Evolutionary conservation across 306 rosid species (phyloP), one percentile per base, ranked within the genome.

Genomic region (Cucumis sativus): DNA sequence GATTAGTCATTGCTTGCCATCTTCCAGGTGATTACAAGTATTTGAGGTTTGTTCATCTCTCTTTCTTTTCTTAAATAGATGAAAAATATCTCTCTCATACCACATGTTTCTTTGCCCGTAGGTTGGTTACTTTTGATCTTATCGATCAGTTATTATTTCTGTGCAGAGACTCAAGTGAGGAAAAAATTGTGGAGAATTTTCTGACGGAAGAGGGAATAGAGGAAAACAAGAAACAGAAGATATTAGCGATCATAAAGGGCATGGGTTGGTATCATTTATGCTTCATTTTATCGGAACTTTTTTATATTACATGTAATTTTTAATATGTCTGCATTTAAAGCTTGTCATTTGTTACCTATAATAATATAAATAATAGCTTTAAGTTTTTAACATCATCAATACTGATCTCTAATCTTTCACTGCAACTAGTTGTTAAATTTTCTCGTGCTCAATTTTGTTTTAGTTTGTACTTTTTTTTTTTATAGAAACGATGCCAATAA

Each of bases 21-120:
- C 14, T 49, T 88, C 68, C 87, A 93, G 96, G 89, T 80, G 98
- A 94, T 75, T 87, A 90, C 89, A 94, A 94, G 77, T 94, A 94
- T 81, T 62, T 88, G 78, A 93, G 94, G 97, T 93, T 82, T 78
- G 87, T 58, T 35, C 61, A 62, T 81, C 65, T 51, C 21, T 30
- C 64, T 18, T 71, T 37, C 75, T 77, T 47, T 71, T 71, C 77
- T 83, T 77, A 43, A 20, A 28, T 67, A 60, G 15, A 17, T 69
- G 51, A 17, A 6, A 28, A 54, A 25, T 2, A 49, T 33, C 1
- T n/a, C 62, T 51, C 62, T 73, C 28, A 8, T 28, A 25, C 77
- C 10, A 30, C 62, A 16, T 72, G 11, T 68, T 68, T 68, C 15
- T 68, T 39, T 4, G 1, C 25, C 52, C 45, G 52, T 67, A 7